Base-by-base conservation (phyloP, 1,139 yeast species). In the Diutina siamensis region DNA sequence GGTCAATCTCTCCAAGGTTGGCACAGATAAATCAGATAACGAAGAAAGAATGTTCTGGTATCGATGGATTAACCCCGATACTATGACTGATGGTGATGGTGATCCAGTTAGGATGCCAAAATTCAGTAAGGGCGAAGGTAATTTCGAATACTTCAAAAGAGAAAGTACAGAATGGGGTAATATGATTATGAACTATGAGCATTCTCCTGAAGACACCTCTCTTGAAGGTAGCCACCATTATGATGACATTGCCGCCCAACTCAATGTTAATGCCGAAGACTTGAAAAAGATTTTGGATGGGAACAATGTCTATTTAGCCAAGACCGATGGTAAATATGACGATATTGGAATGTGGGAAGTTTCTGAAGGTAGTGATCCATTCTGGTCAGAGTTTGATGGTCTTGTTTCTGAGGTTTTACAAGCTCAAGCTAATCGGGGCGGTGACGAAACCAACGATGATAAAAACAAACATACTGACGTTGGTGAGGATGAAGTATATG, bases 21-120 rank as follows among this genome's bases (percentile, higher is more conserved):
- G 15, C 17, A n/a, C n/a, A 9, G 20, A 15, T 3, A 10, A 22
- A 8, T 3, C 12, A 3, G 20, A 13, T 8, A 7, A 4, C 17
- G n/a, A 18, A 7, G 28, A 21, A 4, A n/a, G 22, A 7, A 7
- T 38, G 13, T 38, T 38, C 20, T 38, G 33, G 32, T 38, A 38
- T 10, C 13, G n/a, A n/a, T 38, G 42, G 42, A 25, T 38, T 13
- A 20, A 38, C n/a, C 42, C 42, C n/a, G 7, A 22, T 17, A 22
- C 42, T 32, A 38, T 38, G 42, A 22, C 32, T 15, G 42, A 38
- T 18, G 42, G 32, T 9, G 32, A 25, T 22, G 42, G 42, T 9
- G 42, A 38, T 15, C n/a, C 13, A 8, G 15, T 38, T 15, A 32
- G 22, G 3, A 10, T 17, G 7, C 42, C 42, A 8, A 15, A 15